A percentile compares a stretch with the other conserved stretches of the same genome.
phyloP scores from a whole-genome alignment of 2,329 filamentous ascomycete genomes.

The Trichoderma sp. region DNA sequence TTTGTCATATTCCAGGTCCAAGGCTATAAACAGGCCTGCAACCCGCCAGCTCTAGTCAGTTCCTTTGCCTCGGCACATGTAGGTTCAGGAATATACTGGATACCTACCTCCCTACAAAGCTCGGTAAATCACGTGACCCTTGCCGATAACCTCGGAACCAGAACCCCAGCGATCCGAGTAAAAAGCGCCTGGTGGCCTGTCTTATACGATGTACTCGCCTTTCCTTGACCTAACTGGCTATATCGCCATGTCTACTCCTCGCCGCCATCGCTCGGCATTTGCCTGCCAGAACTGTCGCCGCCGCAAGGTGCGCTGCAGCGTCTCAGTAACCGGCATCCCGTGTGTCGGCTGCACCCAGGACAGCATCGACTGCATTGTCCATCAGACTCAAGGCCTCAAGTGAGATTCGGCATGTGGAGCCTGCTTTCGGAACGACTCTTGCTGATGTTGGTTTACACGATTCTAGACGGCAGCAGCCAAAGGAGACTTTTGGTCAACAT shows the following conservation, averaged over 20 bases:
- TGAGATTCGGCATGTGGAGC: constrained; percentile 1
- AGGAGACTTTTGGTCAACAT: neutral
- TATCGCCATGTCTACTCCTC: constrained; percentile 1
- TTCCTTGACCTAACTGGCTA: neutral
- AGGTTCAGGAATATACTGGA: no score
- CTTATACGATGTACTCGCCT: neutral
- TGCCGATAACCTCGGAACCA: constrained; percentile 1
- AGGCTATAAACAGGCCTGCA: neutral
- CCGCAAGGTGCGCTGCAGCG: constrained; percentile 13
- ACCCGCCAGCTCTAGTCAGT: neutral
- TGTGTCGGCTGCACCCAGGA: constrained; percentile 10
- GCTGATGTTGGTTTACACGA: neutral
- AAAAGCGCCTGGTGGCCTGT: neutral
- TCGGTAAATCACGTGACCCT: constrained; percentile 13
- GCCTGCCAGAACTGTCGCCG: constrained; percentile 14
- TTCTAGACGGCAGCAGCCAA: constrained; percentile 1
- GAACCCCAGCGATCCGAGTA: neutral
- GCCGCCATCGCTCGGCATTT: constrained; percentile 10
- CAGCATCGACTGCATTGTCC: neutral
- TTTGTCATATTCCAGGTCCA: neutral
- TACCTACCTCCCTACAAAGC: neutral
- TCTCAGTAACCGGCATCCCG: constrained; percentile 4
- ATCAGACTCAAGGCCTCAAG: neutral
- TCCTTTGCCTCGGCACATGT: neutral
- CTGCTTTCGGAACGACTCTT: neutral